These are phyloP conservation scores for Aspergillus brasiliensis DNA, from an alignment of 2,329 filamentous ascomycete species.

Conservation along the genomic window DNA sequence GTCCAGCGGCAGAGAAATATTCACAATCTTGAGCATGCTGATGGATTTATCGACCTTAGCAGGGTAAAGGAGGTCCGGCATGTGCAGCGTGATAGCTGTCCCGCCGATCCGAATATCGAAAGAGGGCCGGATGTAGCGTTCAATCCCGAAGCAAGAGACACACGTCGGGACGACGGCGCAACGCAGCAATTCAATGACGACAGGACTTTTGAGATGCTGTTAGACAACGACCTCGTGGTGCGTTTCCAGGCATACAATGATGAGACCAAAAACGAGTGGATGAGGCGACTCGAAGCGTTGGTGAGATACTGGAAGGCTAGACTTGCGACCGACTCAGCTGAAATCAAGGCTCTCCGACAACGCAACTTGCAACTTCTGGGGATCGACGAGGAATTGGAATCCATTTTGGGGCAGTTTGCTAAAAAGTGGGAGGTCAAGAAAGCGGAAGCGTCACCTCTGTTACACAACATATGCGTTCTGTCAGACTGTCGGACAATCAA, in stretches of 20 bases:
- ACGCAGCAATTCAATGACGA: conserved; percentile 58
- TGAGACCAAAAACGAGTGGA: conserved; percentile 63
- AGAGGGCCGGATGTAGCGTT: conserved; percentile 60
- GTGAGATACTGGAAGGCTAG: conserved; percentile 65
- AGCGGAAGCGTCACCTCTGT: conserved; percentile 61
- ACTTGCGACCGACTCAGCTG: conserved; percentile 56
- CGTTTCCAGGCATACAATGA: conserved; percentile 63
- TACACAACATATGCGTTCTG: conserved; percentile 71
- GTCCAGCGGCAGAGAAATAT: conserved; percentile 61
- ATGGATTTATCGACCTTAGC: conserved; percentile 66
- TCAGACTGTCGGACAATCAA: conserved; percentile 63
- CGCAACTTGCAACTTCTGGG: conserved; percentile 62
- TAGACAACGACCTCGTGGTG: conserved; percentile 64
- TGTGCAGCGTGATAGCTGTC: conserved; percentile 53
- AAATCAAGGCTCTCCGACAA: conserved; percentile 59
- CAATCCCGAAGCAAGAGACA: conserved; percentile 51
- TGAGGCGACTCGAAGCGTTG: conserved; percentile 58
- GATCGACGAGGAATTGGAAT: conserved; percentile 68
- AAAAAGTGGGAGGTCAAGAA: conserved; percentile 69
- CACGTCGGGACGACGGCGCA: conserved; percentile 54
- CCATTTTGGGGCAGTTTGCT: conserved; percentile 66
- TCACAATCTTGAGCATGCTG: conserved; percentile 60
- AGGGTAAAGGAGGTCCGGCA: conserved; percentile 60
- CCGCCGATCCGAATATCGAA: conserved; percentile 56
- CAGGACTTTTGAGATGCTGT: conserved; percentile 62